Evolutionary conservation across 352 stramenopile species (phyloP).

Genomic region (Hyaloperonospora arabidopsidis): DNA sequence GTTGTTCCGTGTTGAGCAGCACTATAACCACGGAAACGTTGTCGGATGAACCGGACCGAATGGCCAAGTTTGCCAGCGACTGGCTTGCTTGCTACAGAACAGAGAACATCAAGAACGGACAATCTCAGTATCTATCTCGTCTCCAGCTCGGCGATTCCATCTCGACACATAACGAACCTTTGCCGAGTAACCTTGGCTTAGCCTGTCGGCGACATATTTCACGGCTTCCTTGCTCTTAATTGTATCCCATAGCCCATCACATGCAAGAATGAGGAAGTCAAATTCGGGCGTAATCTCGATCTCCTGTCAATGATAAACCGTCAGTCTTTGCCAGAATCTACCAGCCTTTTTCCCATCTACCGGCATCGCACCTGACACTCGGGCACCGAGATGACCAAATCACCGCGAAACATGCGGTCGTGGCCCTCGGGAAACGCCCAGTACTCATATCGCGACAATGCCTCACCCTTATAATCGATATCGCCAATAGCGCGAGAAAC

Average conservation of each 20-base stretch:
- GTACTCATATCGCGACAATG: conserved; percentile 67
- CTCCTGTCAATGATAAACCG: conserved; percentile 36
- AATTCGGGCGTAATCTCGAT: conserved; percentile 86
- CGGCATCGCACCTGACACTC: conserved; percentile 56
- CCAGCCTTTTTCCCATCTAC: conserved; percentile 8
- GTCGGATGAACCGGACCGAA: conserved; percentile 80
- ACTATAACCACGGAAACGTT: conserved; percentile 86
- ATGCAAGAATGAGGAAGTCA: conserved; percentile 88
- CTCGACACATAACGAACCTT: conserved; percentile 28
- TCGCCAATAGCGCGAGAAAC: conserved; percentile 89
- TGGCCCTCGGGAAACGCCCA: conserved; percentile 82
- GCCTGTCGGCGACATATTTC: conserved; percentile 61
- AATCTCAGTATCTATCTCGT: conserved; percentile 1
- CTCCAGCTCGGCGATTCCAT: background rate
- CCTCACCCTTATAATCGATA: conserved; percentile 85
- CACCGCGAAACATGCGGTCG: conserved; percentile 66
- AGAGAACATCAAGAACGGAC: conserved; percentile 5
- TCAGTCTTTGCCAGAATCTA: conserved; percentile 2
- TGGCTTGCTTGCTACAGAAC: conserved; percentile 60
- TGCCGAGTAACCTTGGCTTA: conserved; percentile 61
- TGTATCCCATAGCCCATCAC: conserved; percentile 89
- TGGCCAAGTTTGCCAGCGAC: conserved; percentile 77
- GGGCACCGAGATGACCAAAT: conserved; percentile 80
- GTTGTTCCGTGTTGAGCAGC: conserved; percentile 52
- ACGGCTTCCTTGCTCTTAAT: conserved; percentile 90